Evolutionary conservation across 345 rosid genomes (phyloP).

Genomic region (Corchorus capsularis): DNA sequence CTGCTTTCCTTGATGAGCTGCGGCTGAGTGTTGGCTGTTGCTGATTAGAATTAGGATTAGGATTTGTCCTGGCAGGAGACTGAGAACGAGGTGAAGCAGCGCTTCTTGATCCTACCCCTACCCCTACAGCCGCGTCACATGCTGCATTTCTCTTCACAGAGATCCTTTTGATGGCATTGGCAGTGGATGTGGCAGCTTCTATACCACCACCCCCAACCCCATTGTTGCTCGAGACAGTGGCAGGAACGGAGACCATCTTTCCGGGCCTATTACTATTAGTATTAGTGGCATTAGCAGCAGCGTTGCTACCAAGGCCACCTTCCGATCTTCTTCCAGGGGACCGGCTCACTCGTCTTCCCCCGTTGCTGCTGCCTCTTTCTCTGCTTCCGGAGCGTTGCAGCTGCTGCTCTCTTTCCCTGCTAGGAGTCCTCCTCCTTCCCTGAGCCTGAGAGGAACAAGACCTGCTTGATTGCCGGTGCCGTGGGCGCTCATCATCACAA

Average conservation of each 20-base stretch:
- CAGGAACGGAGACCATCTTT: slow-evolving; percentile 83
- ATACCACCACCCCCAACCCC: slow-evolving; percentile 19
- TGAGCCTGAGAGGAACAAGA: slow-evolving; percentile 40
- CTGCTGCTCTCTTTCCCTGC: slow-evolving; percentile 78
- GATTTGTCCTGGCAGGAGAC: slow-evolving; percentile 61
- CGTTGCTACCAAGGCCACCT: slow-evolving; percentile 12
- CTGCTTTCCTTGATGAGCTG: slow-evolving; percentile 73
- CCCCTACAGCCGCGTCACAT: slow-evolving; percentile 26
- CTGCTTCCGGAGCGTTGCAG: slow-evolving; percentile 65
- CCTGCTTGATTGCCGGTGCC: slow-evolving; percentile 52
- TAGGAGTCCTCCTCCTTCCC: slow-evolving; percentile 90
- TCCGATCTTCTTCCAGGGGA: slow-evolving; percentile 87
- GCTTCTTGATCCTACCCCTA: slow-evolving; percentile 28
- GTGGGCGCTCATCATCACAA: slow-evolving; percentile 45
- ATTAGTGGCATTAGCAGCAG: slow-evolving; percentile 26
- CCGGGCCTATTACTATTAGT: slow-evolving; percentile 49
- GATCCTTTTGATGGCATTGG: slow-evolving; percentile 46
- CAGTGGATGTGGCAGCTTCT: slow-evolving; percentile 28
- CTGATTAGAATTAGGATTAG: slow-evolving; percentile 30
- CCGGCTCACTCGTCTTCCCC: slow-evolving; percentile 72
- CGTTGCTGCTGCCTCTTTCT: slow-evolving; percentile 45
- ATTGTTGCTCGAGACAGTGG: slow-evolving; percentile 64
- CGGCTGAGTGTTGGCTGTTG: slow-evolving; percentile 68
- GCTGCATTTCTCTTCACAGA: slow-evolving; percentile 68
- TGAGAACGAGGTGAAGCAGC: slow-evolving; percentile 81